Conservation (phyloP, 495 filamentous ascomycete genomes). For the Letharia columbiana region DNA sequence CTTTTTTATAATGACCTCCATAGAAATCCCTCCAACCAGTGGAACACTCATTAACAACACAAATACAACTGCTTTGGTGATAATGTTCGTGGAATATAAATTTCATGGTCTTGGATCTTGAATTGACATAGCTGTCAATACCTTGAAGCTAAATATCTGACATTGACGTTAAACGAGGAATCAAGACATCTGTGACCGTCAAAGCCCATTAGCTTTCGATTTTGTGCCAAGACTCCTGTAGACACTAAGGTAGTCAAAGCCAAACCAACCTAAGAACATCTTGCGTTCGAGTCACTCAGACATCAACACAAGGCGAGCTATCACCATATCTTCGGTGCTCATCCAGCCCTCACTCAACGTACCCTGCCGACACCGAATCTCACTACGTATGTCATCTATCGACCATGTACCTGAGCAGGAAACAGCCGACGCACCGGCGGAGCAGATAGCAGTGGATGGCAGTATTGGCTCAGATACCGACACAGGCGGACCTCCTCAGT, state of each 20-base stretch:
- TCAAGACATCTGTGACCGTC: too few species aligned
- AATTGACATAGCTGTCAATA: too few species aligned
- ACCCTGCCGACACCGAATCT: background rate
- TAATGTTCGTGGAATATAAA: background rate
- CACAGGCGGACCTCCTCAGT: slow-evolving; percentile 34
- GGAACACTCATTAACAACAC: background rate
- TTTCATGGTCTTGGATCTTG: background rate
- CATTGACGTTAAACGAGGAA: too few species aligned
- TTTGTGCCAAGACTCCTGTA: slow-evolving; percentile 2
- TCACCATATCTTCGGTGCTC: slow-evolving; percentile 15
- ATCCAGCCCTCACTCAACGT: background rate
- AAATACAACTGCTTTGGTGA: background rate
- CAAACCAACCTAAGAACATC: slow-evolving; percentile 5
- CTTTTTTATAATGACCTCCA: background rate
- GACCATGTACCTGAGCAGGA: slow-evolving; percentile 28
- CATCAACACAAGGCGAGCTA: slow-evolving; percentile 14
- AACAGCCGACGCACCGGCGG: slow-evolving; percentile 27
- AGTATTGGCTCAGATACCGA: slow-evolving; percentile 67
- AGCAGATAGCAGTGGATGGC: slow-evolving; percentile 29
- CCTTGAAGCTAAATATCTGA: too few species aligned
- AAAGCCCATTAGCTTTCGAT: background rate
- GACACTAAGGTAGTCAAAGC: background rate
- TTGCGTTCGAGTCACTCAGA: slow-evolving; percentile 17
- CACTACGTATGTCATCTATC: slow-evolving; percentile 30
- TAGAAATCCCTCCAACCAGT: too few species aligned